Percentiles rank a stretch among this genome's conserved stretches.
Conservation (phyloP, 2,329 filamentous ascomycete species). For the Claviceps spartinae region DNA sequence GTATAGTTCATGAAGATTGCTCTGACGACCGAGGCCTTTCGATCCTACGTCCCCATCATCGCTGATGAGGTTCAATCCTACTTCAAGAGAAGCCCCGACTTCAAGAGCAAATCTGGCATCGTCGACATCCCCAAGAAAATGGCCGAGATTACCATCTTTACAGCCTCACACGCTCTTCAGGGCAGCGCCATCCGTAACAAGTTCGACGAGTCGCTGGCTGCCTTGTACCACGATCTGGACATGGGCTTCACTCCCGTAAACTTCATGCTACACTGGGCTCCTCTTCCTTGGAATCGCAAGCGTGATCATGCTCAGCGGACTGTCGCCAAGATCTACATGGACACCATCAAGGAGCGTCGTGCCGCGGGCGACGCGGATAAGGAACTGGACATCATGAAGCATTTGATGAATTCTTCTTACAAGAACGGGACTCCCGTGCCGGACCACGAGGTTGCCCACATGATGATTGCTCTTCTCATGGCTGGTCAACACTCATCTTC, state of each 20-base stretch:
- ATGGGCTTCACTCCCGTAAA: slow-evolving; percentile 84
- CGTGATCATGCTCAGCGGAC: slow-evolving; percentile 69
- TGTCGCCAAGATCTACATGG: slow-evolving; percentile 69
- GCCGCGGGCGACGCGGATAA: slow-evolving; percentile 34
- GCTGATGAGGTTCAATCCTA: slow-evolving; percentile 60
- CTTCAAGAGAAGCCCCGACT: slow-evolving; percentile 50
- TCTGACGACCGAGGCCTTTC: slow-evolving; percentile 62
- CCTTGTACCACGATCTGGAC: slow-evolving; percentile 77
- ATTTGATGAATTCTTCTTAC: slow-evolving; percentile 74
- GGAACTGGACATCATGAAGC: slow-evolving; percentile 72
- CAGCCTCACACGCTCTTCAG: slow-evolving; percentile 73
- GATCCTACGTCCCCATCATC: slow-evolving; percentile 66
- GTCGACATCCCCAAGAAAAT: slow-evolving; percentile 63
- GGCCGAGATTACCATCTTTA: slow-evolving; percentile 82
- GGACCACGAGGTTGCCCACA: slow-evolving; percentile 75
- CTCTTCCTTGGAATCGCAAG: slow-evolving; percentile 74
- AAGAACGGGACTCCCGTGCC: slow-evolving; percentile 70
- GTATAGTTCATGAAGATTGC: slow-evolving; percentile 68
- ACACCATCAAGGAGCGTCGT: slow-evolving; percentile 64
- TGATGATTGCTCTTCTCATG: slow-evolving; percentile 92
- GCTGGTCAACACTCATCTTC: slow-evolving; percentile 83
- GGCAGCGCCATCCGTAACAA: slow-evolving; percentile 68
- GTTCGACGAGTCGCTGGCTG: slow-evolving; percentile 69
- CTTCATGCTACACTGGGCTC: slow-evolving; percentile 80
- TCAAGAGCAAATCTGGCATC: slow-evolving; percentile 55